A percentile compares a stretch with the other conserved stretches of the same genome.
Conservation (phyloP, 257 asterid species). For the Solanum peruvianum region DNA sequence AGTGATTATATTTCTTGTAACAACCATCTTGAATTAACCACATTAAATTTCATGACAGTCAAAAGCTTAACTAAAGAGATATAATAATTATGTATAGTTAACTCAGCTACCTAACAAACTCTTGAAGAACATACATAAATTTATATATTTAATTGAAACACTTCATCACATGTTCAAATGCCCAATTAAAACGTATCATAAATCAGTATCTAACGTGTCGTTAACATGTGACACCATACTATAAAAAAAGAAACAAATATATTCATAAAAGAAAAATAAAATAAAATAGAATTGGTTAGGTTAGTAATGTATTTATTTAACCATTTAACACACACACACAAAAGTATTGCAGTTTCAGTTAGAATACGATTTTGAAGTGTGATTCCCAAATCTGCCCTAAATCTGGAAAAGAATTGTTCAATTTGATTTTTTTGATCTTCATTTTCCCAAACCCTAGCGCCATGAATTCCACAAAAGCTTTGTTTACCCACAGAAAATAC, state of each 20-base stretch:
- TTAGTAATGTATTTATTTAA: background rate
- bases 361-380: background rate
- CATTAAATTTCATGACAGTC: too few species aligned
- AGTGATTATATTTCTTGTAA: too few species aligned
- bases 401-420: background rate
- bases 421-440: background rate
- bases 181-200: too few species aligned
- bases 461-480: background rate
- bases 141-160: too few species aligned
- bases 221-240: background rate
- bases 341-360: background rate
- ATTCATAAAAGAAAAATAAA: background rate
- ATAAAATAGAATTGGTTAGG: background rate
- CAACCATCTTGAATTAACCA: too few species aligned
- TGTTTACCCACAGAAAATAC: background rate
- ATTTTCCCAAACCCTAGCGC: background rate
- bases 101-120: too few species aligned
- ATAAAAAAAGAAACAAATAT: too few species aligned
- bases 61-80: too few species aligned
- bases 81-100: too few species aligned
- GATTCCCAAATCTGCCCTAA: background rate
- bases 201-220: fast-evolving
- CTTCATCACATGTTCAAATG: too few species aligned
- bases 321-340: background rate
- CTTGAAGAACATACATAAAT: too few species aligned